Evolutionary conservation across 768 basidiomycete genomes (phyloP), one percentile per base, ranked within the genome.

Genomic region (Clitopilus hobsonii): DNA sequence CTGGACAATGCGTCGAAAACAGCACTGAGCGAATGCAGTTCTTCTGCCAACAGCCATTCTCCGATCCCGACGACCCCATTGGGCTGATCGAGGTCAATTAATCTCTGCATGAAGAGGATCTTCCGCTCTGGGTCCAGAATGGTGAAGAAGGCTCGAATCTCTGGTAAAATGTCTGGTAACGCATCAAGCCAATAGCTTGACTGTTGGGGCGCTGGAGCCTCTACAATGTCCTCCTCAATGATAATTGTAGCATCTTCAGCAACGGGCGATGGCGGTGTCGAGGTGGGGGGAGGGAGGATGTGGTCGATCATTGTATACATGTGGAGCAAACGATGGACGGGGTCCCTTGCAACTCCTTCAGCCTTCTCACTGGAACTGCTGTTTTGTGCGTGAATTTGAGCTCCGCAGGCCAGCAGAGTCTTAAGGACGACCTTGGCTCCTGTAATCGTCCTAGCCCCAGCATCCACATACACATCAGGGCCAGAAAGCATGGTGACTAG

Each of bases 1-100:
- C 69, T 65, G 13, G 63, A 63, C 45, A 83, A 64, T 1, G 60
- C 57, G 50, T 72, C 70, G 20, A 83, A 67, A 20, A 68, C 63
- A 11, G 65, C 66, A 6, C 68, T 67, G 45, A 87, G 68, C n/a
- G 74, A 68, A 63, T 81, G 82, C 55, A 87, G 61, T 56, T 88
- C 86, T 58, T 86, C 81, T n/a, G 69, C 61, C 7, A 92, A 60
- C 23, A 91, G 61, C 88, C 88, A 92, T 56, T 88, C 85, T 16
- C 81, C 85, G 1, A 88, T 68, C 2, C 83, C 84, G 20, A 80
- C 67, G 23, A 74, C 65, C 1, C 81, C 83, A 11, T 45, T 20
- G 11, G 41, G 41, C 5, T 73, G 66, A 58, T 92, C 90, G 13
- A 91, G 66, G 16, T 66, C 71, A 20, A 80, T 71, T 2, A 91